These are phyloP conservation scores for Microstegium vimineum DNA, from an alignment of 176 grass and related monocot species.

Conservation along the genomic window DNA sequence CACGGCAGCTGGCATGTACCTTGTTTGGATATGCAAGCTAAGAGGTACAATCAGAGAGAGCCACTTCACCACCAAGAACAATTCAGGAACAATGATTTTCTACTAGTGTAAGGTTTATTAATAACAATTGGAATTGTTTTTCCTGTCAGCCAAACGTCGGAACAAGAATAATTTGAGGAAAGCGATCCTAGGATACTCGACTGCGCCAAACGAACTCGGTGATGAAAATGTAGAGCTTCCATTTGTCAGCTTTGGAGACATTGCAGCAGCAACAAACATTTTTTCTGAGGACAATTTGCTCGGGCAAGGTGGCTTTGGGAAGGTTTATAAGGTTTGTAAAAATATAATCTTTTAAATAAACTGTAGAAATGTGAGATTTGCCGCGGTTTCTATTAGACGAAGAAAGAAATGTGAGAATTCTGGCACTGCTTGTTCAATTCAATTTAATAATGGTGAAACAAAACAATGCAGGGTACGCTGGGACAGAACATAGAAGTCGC, in stretches of 20 bases:
- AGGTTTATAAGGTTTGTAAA: conserved; percentile 35
- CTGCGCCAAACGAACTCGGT: too few relatives aligned
- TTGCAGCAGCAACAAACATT: conserved; percentile 32
- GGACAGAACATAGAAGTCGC: conserved; percentile 22
- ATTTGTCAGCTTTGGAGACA: conserved; percentile 19
- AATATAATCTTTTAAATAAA: background rate
- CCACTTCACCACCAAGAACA: too few relatives aligned
- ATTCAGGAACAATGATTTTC: too few relatives aligned
- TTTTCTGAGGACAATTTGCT: conserved; percentile 36
- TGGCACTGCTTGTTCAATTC: background rate
- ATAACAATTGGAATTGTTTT: background rate
- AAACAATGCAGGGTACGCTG: conserved; percentile 15
- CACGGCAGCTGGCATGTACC: too few relatives aligned
- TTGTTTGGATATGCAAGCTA: background rate
- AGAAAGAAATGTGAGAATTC: background rate
- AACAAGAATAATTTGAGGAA: background rate
- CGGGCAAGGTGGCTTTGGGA: conserved; percentile 40
- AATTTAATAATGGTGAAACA: background rate
- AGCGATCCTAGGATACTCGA: too few relatives aligned
- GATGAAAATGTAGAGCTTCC: too few relatives aligned
- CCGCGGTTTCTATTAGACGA: too few relatives aligned
- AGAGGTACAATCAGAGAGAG: background rate
- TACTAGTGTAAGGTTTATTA: background rate
- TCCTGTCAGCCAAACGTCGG: background rate
- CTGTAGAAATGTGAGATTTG: background rate